These are phyloP conservation scores for Penicillium canescens DNA, from an alignment of 495 filamentous ascomycete species.

Conservation along the genomic window DNA sequence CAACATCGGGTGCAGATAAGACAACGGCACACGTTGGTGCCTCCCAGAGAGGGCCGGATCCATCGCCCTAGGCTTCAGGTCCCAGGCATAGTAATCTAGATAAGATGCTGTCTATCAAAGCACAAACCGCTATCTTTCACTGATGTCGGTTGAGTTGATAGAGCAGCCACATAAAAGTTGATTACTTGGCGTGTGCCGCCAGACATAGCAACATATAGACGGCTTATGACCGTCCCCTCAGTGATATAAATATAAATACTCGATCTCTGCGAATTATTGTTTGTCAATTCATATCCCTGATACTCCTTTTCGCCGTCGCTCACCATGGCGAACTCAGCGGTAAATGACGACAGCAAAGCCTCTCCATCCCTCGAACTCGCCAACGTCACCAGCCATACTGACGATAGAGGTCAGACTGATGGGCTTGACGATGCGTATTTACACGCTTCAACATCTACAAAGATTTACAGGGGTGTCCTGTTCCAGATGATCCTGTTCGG, in stretches of 20 bases:
- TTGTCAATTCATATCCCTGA: background rate
- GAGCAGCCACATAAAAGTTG: background rate
- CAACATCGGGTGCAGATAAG: background rate
- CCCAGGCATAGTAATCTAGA: background rate
- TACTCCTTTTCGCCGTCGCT: background rate
- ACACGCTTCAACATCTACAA: background rate
- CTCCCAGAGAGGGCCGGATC: background rate
- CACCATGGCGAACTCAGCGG: background rate
- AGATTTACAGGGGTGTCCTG: background rate
- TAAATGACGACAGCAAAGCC: background rate
- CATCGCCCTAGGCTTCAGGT: background rate
- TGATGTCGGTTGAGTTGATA: background rate
- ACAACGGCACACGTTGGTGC: background rate
- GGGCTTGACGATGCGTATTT: background rate
- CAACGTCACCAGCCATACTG: background rate
- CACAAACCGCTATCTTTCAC: background rate
- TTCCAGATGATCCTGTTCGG: background rate
- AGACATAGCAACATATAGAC: background rate
- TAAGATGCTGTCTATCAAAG: background rate
- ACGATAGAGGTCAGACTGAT: background rate
- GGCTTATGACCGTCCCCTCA: background rate
- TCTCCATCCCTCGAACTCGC: background rate
- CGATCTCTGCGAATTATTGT: background rate
- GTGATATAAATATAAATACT: background rate
- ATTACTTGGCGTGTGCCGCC: background rate